Base-by-base conservation (phyloP, 306 rosid genomes). In the Rosa lucieae region DNA sequence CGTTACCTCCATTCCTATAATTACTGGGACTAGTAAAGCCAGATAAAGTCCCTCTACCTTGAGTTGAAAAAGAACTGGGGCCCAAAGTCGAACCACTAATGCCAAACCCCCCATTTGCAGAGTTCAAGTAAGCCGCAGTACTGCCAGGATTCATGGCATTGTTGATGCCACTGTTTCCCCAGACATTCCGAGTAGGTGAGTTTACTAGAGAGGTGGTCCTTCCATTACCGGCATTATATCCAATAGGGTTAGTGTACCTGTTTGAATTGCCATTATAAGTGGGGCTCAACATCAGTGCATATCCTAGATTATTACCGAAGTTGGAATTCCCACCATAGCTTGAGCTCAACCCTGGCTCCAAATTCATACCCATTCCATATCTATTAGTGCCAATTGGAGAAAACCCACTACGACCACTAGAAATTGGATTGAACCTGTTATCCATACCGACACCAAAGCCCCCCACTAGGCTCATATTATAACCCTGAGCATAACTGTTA, bases 391-490 rank as follows among this genome's bases (percentile, higher is more conserved):
- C 89, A 78, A 91, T 89, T 61, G 94, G 94, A 65, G 97, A 80
- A 81, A 93, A 76, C 52, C 91, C 92, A 48, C 90, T 88, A 85
- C 99, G 93, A 71, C 90, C 85, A 59, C 87, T 86, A 53, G 92
- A 70, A 75, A 90, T 88, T 48, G 95, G 93, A 85, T 80, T 89
- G 85, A 90, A 90, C 89, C 99, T 89, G 78, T 96, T 92, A 77
- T 93, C 97, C 91, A 88, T 86, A 84, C 98, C 84, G 72, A 86
- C 83, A 77, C 99, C 99, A 67, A 87, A 90, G 77, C 98, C 92
- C 85, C 99, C 98, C 15, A 89, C 58, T 6, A 97, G 92, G 85
- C 88, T 90, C 89, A 90, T 88, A 79, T 89, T 91, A 86, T 83
- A 95, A 79, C 97, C 86, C 80, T 91, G 99, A 75, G 92, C 87